Evolutionary conservation across 257 asterid species (phyloP), one percentile per base, ranked within the genome.

Genomic region (Marsdenia floribunda): DNA sequence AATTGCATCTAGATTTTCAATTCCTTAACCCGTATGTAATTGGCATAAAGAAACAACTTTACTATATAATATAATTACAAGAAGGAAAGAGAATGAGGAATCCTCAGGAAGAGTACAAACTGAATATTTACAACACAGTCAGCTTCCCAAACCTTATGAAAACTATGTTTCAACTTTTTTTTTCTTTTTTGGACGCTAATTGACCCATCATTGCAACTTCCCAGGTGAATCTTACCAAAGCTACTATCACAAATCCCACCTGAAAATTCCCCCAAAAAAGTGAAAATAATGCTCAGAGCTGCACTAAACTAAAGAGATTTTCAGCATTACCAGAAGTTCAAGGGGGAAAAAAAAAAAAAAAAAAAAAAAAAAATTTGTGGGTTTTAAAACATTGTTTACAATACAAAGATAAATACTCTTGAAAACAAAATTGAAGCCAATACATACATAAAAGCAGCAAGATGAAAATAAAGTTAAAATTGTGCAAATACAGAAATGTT

Each of bases 371-470:
- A 1, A 71, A 15, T 16, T 16, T 61, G 3, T 21, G 59, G 44
- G 64, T 24, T 63, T 44, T 58, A 26, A 12, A 49, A 61, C 15
- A 64, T 29, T 53, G 47, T 16, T 9, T 21, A 42, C 35, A 21
- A 61, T 16, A 42, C 46, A 19, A 37, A 44, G 60, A 22, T 16
- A 12, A 14, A 26, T 24, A 18, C 3, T 35, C 46, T 29, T 5
- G 10, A 9, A 63, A 47, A 73, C n/a, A 74, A 47, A 47, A 63
- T 63, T 33, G 77, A 49, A 74, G 10, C 77, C 22, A 13, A 46
- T 26, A 61, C 64, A 63, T 11, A 47, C 22, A 73, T 0, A 44
- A 44, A 11, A 46, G 24, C 49, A 44, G 50, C 59, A 73, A 0
- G 54, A 59, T 11, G 46, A 42, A 54, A 40, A 61, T 44, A 7